Conservation (phyloP, 169 alveolate genomes). For the Plasmodium reichenowi region DNA sequence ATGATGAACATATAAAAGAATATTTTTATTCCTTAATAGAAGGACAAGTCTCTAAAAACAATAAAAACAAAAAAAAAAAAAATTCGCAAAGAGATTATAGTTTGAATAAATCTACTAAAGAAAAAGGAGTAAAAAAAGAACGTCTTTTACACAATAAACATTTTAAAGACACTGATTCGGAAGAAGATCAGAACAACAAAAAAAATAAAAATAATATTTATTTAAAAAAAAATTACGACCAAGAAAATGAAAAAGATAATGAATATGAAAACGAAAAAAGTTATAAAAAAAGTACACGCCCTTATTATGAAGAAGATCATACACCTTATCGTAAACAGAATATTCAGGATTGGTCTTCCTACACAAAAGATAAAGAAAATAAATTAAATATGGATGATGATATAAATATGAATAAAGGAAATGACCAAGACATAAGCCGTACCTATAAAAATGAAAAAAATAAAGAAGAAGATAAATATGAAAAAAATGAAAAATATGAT, state of each 20-base stretch:
- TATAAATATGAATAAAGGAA: no score
- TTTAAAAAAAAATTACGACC: neutral
- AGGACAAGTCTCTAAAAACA: neutral
- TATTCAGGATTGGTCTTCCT: no score
- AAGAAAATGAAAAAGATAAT: neutral
- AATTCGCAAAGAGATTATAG: neutral
- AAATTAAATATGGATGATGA: no score
- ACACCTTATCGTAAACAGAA: no score
- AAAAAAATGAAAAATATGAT: neutral
- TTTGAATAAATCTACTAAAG: neutral
- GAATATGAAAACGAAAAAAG: neutral
- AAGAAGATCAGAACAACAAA: neutral
- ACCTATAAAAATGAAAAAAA: no score
- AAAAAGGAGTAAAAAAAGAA: neutral
- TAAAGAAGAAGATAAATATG: neutral
- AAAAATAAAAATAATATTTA: neutral
- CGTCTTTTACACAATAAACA: neutral
- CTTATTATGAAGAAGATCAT: no score
- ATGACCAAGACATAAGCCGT: no score
- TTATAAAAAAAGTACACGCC: neutral
- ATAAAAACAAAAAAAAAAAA: neutral
- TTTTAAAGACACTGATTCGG: conserved; percentile 1
- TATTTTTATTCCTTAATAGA: neutral
- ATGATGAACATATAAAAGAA: conserved; percentile 1
- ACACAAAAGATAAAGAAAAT: no score